These are phyloP conservation scores for Boechera divaricarpa DNA, from an alignment of 345 rosid species.

Conservation along the genomic window DNA sequence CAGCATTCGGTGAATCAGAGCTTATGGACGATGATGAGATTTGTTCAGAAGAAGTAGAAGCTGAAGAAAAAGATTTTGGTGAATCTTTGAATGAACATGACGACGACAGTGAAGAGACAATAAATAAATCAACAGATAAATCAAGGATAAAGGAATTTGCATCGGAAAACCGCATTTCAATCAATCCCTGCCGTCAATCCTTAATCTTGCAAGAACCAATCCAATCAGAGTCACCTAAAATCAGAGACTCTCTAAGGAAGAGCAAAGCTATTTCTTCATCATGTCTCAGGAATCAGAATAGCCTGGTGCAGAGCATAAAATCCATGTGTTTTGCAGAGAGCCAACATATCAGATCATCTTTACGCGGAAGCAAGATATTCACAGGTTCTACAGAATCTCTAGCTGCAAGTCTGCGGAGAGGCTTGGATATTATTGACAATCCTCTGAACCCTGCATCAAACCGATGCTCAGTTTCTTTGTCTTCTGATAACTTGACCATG, in stretches of 20 bases:
- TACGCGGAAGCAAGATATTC: constrained; percentile 74
- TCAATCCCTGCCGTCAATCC: constrained; percentile 61
- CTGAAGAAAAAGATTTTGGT: constrained; percentile 54
- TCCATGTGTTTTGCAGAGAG: constrained; percentile 53
- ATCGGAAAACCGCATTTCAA: constrained; percentile 59
- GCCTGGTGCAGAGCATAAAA: constrained; percentile 49
- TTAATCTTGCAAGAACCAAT: constrained; percentile 74
- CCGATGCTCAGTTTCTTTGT: constrained; percentile 72
- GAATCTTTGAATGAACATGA: constrained; percentile 46
- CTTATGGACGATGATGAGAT: constrained; percentile 65
- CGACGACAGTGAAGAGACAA: constrained; percentile 40
- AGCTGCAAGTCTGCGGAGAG: constrained; percentile 94
- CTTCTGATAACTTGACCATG: constrained; percentile 76
- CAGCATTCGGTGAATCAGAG: constrained; percentile 71
- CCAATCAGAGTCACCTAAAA: constrained; percentile 88
- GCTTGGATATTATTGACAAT: constrained; percentile 81
- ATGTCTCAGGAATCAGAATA: constrained; percentile 58
- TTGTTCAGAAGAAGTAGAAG: constrained; percentile 55
- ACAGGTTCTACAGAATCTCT: constrained; percentile 76
- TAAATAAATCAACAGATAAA: constrained; percentile 39
- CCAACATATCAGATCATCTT: constrained; percentile 70
- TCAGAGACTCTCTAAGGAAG: constrained; percentile 67
- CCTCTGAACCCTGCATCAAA: constrained; percentile 60
- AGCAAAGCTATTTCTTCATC: constrained; percentile 62
- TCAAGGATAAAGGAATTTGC: constrained; percentile 49